Evolutionary conservation across 345 rosid genomes (phyloP).

Genomic region (Hibiscus tridactylites): DNA sequence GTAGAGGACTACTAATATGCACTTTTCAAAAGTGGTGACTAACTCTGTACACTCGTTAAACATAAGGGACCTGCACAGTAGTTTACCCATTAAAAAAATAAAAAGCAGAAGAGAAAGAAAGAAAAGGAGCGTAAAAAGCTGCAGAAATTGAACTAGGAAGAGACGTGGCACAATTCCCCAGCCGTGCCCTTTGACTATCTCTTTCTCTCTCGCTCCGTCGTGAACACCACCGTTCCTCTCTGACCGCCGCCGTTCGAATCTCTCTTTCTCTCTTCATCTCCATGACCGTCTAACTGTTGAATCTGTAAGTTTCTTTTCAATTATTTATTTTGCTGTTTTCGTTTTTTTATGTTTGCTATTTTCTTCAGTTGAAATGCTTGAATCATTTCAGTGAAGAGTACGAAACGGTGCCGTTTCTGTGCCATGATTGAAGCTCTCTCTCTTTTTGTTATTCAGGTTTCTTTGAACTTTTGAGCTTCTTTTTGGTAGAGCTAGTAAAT

Average conservation of each 20-base stretch:
- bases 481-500: not conserved
- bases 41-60: too few relatives aligned
- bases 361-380: not conserved
- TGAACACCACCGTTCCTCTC: not conserved
- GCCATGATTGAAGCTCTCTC: not conserved
- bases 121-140: constrained; percentile 1
- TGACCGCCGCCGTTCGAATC: constrained; percentile 1
- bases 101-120: too few relatives aligned
- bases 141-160: constrained; percentile 10
- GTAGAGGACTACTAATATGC: too few relatives aligned
- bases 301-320: constrained; percentile 1
- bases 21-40: too few relatives aligned
- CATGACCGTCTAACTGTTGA: not conserved
- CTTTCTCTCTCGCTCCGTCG: not conserved
- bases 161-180: constrained; percentile 58
- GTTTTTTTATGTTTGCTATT: not conserved
- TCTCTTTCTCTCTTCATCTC: constrained; percentile 5
- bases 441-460: not conserved
- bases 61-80: too few relatives aligned
- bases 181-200: constrained; percentile 11
- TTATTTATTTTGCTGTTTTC: not conserved
- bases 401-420: not conserved
- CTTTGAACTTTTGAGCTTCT: not conserved
- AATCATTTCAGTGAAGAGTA: not conserved
- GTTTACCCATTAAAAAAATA: too few relatives aligned